Base-by-base conservation (phyloP, 495 filamentous ascomycete genomes). In the Podospora conica region DNA sequence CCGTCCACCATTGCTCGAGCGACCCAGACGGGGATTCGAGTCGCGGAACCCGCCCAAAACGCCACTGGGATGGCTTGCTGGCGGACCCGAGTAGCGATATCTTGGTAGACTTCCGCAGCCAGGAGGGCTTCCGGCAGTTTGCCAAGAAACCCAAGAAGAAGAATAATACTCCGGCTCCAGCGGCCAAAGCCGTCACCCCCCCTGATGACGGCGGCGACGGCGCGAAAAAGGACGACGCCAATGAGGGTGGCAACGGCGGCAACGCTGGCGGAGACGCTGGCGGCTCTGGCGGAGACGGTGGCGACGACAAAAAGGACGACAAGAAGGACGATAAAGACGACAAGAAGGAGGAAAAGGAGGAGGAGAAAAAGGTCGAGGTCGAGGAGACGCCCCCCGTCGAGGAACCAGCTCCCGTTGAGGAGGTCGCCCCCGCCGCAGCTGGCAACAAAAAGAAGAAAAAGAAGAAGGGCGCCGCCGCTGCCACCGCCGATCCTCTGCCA, bases 361-460 rank as follows among this genome's bases (percentile, higher is more conserved):
- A 65, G 20, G 72, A 62, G 70, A 64, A 57, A n/a, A 64, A 69
- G 63, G 65, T 64, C 53, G 64, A 55, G 18, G 10, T 22, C 8
- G 28, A 5, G 21, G 70, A 74, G 12, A 55, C 62, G 15, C 67
- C 74, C 7, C 75, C 58, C 11, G 23, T 40, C 54, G 54, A 77
- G 6, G 68, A 70, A 27, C 18, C 40, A 48, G 40, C 15, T n/a
- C 40, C 40, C 18, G 65, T 61, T 15, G 68, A 63, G 63, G 68
- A 27, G 9, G 25, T 21, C 2, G 55, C 63, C 20, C 21, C 65
- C 3, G 69, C 59, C 55, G 65, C 65, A 4, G 68, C 70, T n/a
- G 72, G 71, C 24, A 82, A 80, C 71, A 83, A 83, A 71, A 82
- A 82, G 70, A 79, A 82, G 75, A 79, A 78, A 63, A 73, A 70